These are phyloP conservation scores for Euryodendron excelsum DNA, from an alignment of 148 eudicot species.

Conservation along the genomic window DNA sequence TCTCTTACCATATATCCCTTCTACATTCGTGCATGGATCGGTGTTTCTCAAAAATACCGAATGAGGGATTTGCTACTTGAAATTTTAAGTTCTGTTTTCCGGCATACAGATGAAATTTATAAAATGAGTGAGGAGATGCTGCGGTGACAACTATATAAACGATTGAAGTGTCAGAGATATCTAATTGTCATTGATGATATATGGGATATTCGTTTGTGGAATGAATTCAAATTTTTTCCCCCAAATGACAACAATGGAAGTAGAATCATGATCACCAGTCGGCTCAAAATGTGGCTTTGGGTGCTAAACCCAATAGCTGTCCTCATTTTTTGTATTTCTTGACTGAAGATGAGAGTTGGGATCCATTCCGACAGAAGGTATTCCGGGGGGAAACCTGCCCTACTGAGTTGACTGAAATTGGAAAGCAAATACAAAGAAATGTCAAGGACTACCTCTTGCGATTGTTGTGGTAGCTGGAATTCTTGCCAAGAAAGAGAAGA, in stretches of 20 bases:
- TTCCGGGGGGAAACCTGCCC: slow-evolving; percentile 21
- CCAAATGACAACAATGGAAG: slow-evolving; percentile 19
- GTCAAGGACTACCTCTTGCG: slow-evolving; percentile 40
- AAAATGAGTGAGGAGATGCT: not conserved
- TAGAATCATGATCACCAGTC: slow-evolving; percentile 28
- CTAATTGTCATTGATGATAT: slow-evolving; percentile 30
- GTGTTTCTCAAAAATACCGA: slow-evolving; percentile 23
- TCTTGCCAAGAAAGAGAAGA: not conserved
- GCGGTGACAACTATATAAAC: not conserved
- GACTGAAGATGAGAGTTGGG: slow-evolving; percentile 26
- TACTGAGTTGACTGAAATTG: not conserved
- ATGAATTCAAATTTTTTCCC: slow-evolving; percentile 10
- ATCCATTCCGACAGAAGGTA: slow-evolving; percentile 17
- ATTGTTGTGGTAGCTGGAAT: too few species aligned
- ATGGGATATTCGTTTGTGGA: slow-evolving; percentile 24
- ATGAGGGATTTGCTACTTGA: slow-evolving; percentile 18
- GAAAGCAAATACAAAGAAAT: slow-evolving; percentile 18
- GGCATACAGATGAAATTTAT: not conserved
- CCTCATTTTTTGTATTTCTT: slow-evolving; percentile 15
- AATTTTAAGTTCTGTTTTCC: not conserved
- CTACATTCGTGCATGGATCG: slow-evolving; percentile 23
- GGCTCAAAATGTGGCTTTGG: slow-evolving; percentile 18
- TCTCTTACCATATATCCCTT: slow-evolving; percentile 15
- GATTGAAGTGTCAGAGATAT: slow-evolving; percentile 14
- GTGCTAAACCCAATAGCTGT: not conserved